These are phyloP conservation scores for Allomyces javanicus DNA, from an alignment of 192 early-diverging fungal species.

Conservation along the genomic window DNA sequence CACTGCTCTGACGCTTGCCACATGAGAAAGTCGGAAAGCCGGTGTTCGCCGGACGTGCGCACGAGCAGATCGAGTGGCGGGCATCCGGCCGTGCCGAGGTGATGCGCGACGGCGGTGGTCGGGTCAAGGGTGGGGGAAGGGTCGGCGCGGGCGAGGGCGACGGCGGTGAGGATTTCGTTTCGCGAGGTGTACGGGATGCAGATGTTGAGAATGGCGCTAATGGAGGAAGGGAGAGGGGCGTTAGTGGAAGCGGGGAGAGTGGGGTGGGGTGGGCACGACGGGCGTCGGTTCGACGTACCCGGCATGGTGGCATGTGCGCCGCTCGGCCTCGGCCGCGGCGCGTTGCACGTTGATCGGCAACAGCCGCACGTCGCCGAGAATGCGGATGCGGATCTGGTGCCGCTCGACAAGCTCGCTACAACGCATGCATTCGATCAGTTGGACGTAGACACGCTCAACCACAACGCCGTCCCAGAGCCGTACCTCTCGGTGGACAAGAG, in stretches of 20 bases:
- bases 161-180: constrained; percentile 68
- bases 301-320: constrained; percentile 42
- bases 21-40: constrained; percentile 85
- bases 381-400: constrained; percentile 51
- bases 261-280: neutral
- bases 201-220: constrained; percentile 62
- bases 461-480: neutral
- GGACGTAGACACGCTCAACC: neutral
- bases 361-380: constrained; percentile 54
- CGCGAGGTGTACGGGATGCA: constrained; percentile 82
- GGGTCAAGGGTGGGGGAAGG: neutral
- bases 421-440: neutral
- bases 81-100: constrained; percentile 39
- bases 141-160: constrained; percentile 3
- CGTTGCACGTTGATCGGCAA: constrained; percentile 43
- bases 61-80: constrained; percentile 72
- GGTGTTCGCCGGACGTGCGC: constrained; percentile 85
- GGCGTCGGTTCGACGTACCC: constrained; percentile 11
- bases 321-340: constrained; percentile 37
- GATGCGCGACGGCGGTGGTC: constrained; percentile 14
- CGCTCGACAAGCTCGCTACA: constrained; percentile 50
- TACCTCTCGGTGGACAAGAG: constrained; percentile 54
- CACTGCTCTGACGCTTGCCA: constrained; percentile 43
- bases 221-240: neutral
- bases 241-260: too few relatives aligned